Base-by-base conservation (phyloP, 768 basidiomycete species). In the Mycena metata region DNA sequence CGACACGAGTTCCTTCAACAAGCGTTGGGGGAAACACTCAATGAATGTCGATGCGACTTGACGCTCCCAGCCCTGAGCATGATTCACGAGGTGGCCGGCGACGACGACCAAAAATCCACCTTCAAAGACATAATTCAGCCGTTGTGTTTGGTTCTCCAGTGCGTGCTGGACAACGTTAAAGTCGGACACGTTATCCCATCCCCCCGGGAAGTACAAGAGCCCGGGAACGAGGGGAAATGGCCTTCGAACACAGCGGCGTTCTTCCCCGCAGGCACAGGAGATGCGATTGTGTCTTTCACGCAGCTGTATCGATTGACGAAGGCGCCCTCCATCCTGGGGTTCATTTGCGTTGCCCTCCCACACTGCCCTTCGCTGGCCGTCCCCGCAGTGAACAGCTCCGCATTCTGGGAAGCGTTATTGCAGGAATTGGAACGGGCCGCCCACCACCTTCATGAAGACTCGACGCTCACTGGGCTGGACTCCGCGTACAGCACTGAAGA, bases 181-280 rank as follows among this genome's bases (percentile, higher is more conserved):
- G 36, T 55, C 59, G 66, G 66, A 8, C 52, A 56, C 23, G 35
- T 60, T 30, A 30, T 6, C 30, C 30, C 30, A 30, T 30, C 30
- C 30, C 30, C 12, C 19, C 13, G 60, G 66, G 12, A 30, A 30
- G 33, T 39, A 30, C 58, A 50, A 15, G n/a, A 30, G 16, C 58
- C 23, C 43, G n/a, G 30, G 17, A 43, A 50, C 15, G 39, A 35
- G 23, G 42, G 30, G 17, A 64, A 58, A 24, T 67, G 60, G 66
- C 66, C 66, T 5, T 5, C 60, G n/a, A 62, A 43, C 45, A 61
- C 49, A 1, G 54, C 60, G 1, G 52, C 60, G 15, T 35, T 67
- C 15, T 67, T 67, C 47, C 60, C 66, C 5, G 52, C 54, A 16
- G 66, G 66, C 15, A 45, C 46, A 41, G 66, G 46, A 9, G 47